A percentile compares a stretch with the other conserved stretches of the same genome.
These are phyloP conservation scores for Leucaena leucocephala DNA, from an alignment of 306 rosid species.

Conservation along the genomic window DNA sequence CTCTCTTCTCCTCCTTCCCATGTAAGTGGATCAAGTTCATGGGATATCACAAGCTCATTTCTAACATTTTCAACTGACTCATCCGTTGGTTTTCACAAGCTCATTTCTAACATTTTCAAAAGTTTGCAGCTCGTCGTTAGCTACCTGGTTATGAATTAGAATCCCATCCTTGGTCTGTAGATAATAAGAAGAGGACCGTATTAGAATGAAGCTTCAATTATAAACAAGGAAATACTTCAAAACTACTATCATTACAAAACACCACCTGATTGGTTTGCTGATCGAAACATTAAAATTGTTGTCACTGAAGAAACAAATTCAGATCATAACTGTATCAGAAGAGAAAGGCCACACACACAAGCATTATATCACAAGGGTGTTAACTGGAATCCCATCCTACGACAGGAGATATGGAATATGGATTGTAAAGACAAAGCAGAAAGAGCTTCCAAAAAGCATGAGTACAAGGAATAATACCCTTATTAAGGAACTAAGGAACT, in stretches of 20 bases:
- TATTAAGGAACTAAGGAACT: no score
- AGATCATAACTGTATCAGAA: background rate
- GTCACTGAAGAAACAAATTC: constrained; percentile 20
- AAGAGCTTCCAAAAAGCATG: constrained; percentile 15
- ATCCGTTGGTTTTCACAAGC: constrained; percentile 40
- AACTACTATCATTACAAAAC: constrained; percentile 2
- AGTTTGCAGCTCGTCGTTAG: constrained; percentile 57
- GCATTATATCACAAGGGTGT: background rate
- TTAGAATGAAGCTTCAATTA: constrained; percentile 25
- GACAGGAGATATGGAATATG: background rate
- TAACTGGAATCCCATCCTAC: background rate
- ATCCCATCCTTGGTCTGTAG: constrained; percentile 48
- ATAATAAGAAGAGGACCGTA: constrained; percentile 33
- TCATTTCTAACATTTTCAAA: constrained; percentile 45
- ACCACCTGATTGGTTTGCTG: constrained; percentile 8
- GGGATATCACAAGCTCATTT: no score
- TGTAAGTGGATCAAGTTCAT: no score
- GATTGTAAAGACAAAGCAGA: background rate
- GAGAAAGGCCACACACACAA: background rate
- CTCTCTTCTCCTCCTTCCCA: no score
- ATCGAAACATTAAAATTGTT: background rate
- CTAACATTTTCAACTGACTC: constrained; percentile 48
- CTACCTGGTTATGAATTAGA: constrained; percentile 47
- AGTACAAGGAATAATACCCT: background rate
- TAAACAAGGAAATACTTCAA: background rate